Evolutionary conservation across 2,329 filamentous ascomycete genomes (phyloP).

Genomic region (Stagonosporopsis cucurbitacearum): DNA sequence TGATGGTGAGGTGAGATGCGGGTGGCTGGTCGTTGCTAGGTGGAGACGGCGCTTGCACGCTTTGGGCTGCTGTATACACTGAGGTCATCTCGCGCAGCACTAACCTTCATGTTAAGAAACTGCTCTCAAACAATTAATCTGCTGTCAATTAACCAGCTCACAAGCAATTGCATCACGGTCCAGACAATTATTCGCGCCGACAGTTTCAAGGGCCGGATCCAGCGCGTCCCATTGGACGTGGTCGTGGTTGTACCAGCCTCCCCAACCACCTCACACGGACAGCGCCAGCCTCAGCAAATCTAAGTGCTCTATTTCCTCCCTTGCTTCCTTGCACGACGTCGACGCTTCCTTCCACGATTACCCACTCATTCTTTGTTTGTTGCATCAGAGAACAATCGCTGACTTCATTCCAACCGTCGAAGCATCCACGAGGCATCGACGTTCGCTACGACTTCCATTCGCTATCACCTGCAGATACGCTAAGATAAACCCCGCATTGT

Average conservation of each 20-base stretch:
- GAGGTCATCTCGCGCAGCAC: neutral
- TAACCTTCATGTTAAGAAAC: neutral
- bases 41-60: neutral
- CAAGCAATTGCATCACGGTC: conserved; percentile 1
- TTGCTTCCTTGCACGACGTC: conserved; percentile 25
- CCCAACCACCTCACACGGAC: conserved; percentile 14
- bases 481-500: conserved; percentile 21
- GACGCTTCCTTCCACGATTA: conserved; percentile 9
- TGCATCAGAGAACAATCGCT: conserved; percentile 15
- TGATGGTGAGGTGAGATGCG: neutral
- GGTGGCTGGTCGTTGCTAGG: conserved; percentile 12
- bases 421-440: conserved; percentile 9
- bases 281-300: conserved; percentile 36
- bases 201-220: conserved; percentile 1
- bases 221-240: neutral
- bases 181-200: neutral
- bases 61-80: neutral
- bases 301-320: conserved; percentile 42
- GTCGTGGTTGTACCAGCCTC: conserved; percentile 18
- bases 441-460: conserved; percentile 13
- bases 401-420: conserved; percentile 18
- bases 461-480: conserved; percentile 19
- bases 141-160: neutral
- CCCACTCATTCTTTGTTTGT: conserved; percentile 15
- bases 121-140: neutral